phyloP scores from a whole-genome alignment of 257 asterid genomes.

The Mitragyna speciosa region DNA sequence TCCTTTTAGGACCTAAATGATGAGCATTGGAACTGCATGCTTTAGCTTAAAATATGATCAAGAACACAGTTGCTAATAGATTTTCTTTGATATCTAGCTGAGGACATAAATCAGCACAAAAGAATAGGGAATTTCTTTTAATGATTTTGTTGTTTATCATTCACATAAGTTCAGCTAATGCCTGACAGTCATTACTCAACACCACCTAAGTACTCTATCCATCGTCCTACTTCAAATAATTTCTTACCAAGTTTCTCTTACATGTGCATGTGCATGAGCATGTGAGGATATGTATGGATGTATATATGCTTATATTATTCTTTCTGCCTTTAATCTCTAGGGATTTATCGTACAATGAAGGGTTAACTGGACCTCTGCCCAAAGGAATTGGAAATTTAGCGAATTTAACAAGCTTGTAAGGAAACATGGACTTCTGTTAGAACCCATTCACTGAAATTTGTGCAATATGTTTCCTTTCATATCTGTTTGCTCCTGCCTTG shows the following conservation, averaged over 20 bases:
- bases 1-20: not conserved
- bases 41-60: not conserved
- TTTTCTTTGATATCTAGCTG: too few relatives aligned
- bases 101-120: too few relatives aligned
- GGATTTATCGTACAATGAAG: slow-evolving; percentile 84
- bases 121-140: not conserved
- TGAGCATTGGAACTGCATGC: not conserved
- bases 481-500: slow-evolving; percentile 14
- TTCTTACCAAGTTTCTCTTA: not conserved
- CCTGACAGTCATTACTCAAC: not conserved
- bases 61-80: not conserved
- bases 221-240: not conserved
- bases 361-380: slow-evolving; percentile 68
- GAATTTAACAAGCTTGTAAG: slow-evolving; percentile 75
- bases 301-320: not conserved
- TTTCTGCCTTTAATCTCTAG: slow-evolving; percentile 29
- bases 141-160: not conserved
- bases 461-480: not conserved
- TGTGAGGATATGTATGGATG: not conserved
- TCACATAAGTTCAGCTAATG: too few relatives aligned
- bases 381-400: slow-evolving; percentile 50
- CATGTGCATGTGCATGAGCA: not conserved
- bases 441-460: not conserved
- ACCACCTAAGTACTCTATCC: not conserved
- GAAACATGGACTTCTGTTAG: slow-evolving; percentile 10